Base-by-base conservation (phyloP, 2,329 filamentous ascomycete species). In the Catunica adiposa region DNA sequence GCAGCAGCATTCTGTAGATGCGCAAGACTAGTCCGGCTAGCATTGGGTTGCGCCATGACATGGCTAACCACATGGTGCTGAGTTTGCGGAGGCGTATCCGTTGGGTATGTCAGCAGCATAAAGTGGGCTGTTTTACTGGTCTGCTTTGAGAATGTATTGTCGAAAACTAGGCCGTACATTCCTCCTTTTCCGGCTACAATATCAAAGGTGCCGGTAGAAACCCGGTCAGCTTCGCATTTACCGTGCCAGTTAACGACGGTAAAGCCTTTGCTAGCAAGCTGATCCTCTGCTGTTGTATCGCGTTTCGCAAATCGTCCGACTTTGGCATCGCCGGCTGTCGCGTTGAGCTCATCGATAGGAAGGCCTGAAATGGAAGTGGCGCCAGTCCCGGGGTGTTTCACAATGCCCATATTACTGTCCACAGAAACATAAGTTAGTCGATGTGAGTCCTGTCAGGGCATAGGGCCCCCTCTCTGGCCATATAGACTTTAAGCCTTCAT, bases 81-180 rank as follows among this genome's bases (percentile, higher is more conserved):
- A 15, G 82, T 82, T 64, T 87, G 86, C 1, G 87, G 87, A 34
- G 86, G 80, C 4, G 81, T 78, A 62, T 83, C 84, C 37, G 88
- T 89, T 8, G 90, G 89, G 64, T 97, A 96, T 40, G 89, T 97
- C 66, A 97, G 78, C 54, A 98, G 79, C 37, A 96, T 89, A 64
- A 98, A 87, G 6, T 90, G 97, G 20, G 89, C 89, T 29, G 85
- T 95, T 71, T 98, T 98, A 54, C 89, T 92, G 44, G 86, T 83
- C 67, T 84, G 86, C 71, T 96, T 97, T 59, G 89, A 95, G 67
- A 98, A 98, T 26, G 92, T 98, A 66, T 98, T 98, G 77, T 98
- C 92, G 65, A 98, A 95, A 31, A 97, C 88, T 59, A 98, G 74
- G 56, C 89, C 92, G 66, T 94, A 98, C 80, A 95, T 96, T 64